Conservation (phyloP, 2,329 filamentous ascomycete species). For the Penicillium thymicola region DNA sequence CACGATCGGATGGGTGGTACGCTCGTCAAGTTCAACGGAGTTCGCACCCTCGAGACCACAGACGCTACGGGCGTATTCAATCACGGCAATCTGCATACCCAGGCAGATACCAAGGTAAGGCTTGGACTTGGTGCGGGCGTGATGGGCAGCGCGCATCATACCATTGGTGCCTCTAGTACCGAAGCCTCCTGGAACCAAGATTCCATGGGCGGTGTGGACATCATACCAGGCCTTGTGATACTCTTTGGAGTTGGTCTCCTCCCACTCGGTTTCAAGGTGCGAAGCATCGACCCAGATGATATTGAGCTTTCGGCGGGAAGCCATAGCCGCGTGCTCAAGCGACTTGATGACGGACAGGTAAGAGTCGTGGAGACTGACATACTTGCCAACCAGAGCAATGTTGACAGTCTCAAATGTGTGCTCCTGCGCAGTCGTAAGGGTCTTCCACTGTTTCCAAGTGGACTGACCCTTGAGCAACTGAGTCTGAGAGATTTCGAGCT, state of each 20-base stretch:
- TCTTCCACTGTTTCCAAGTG: slow-evolving; percentile 78
- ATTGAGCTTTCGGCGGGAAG: slow-evolving; percentile 15
- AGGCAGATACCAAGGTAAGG: slow-evolving; percentile 89
- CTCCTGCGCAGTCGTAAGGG: slow-evolving; percentile 64
- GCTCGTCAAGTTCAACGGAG: slow-evolving; percentile 54
- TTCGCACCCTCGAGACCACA: slow-evolving; percentile 60
- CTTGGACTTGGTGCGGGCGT: slow-evolving; percentile 74
- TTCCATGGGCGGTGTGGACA: slow-evolving; percentile 62
- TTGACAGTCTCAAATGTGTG: slow-evolving; percentile 66
- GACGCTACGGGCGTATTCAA: slow-evolving; percentile 78
- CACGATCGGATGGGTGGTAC: slow-evolving; percentile 67
- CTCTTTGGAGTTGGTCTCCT: slow-evolving; percentile 63
- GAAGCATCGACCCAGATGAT: slow-evolving; percentile 81
- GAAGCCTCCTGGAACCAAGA: slow-evolving; percentile 68
- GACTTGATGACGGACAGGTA: slow-evolving; percentile 83
- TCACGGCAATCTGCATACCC: slow-evolving; percentile 88
- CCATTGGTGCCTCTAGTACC: slow-evolving; percentile 78
- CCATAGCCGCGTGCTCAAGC: slow-evolving; percentile 23
- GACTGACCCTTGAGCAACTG: slow-evolving; percentile 60
- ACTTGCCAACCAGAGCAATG: slow-evolving; percentile 93
- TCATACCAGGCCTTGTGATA: slow-evolving; percentile 85
- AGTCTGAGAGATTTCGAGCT: slow-evolving; percentile 42
- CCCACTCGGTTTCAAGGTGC: slow-evolving; percentile 72
- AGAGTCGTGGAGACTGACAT: slow-evolving; percentile 76
- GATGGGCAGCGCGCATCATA: slow-evolving; percentile 80